Conservation (phyloP, 2,329 filamentous ascomycete genomes). For the Aspergillus sergii region DNA sequence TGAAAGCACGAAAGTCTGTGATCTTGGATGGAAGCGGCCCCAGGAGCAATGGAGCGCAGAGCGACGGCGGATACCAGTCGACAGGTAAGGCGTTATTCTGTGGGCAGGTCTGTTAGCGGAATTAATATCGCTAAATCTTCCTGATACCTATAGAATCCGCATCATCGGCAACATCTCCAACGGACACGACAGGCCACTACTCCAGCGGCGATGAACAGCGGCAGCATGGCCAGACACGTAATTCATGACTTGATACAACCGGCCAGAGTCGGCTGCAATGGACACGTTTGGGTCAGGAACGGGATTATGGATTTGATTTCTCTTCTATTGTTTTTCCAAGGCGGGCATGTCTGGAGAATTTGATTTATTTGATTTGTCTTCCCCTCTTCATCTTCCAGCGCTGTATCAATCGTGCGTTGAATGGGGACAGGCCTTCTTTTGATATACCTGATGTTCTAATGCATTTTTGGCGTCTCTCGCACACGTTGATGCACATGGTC, state of each 20-base stretch:
- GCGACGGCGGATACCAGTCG: constrained; percentile 23
- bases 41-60: constrained; percentile 15
- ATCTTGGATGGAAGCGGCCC: constrained; percentile 16
- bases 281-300: constrained; percentile 19
- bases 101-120: constrained; percentile 3
- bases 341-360: constrained; percentile 21
- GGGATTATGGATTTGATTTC: constrained; percentile 19
- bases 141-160: constrained; percentile 15
- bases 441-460: constrained; percentile 8
- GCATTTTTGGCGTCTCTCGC: constrained; percentile 14
- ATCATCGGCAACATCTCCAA: constrained; percentile 24
- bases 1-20: constrained; percentile 51
- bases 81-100: constrained; percentile 20
- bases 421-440: constrained; percentile 14
- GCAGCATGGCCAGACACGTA: constrained; percentile 17
- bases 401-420: constrained; percentile 10
- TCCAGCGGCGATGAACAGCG: constrained; percentile 30
- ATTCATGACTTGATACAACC: constrained; percentile 18
- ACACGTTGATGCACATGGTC: constrained; percentile 11
- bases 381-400: constrained; percentile 13
- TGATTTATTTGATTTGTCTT: constrained; percentile 19
- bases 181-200: constrained; percentile 24
- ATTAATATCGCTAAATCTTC: constrained; percentile 14
- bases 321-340: constrained; percentile 16
- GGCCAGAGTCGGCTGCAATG: constrained; percentile 14